Evolutionary conservation across 257 asterid genomes (phyloP).

Genomic region (Solanum paucissectum): DNA sequence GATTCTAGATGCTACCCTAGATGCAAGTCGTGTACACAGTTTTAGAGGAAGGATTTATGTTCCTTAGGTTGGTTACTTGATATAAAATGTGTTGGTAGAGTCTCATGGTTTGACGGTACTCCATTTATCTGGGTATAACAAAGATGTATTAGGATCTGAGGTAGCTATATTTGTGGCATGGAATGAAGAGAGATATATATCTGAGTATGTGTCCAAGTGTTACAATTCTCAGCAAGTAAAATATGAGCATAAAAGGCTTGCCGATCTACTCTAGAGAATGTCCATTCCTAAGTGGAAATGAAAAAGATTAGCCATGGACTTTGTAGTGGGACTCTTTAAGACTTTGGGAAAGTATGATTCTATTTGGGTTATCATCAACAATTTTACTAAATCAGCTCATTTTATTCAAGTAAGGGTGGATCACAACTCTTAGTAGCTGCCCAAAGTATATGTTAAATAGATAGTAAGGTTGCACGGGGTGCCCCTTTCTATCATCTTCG

Average conservation of each 20-base stretch:
- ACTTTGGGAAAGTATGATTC: background rate
- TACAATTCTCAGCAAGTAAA: no score
- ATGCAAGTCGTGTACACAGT: background rate
- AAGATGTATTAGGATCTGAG: background rate
- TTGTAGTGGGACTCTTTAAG: background rate
- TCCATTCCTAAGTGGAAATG: background rate
- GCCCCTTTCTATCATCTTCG: no score
- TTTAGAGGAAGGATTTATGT: background rate
- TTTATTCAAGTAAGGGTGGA: background rate
- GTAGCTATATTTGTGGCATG: background rate
- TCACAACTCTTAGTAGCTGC: background rate
- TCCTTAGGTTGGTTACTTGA: background rate
- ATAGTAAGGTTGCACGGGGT: background rate
- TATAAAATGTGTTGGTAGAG: background rate
- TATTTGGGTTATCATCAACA: background rate
- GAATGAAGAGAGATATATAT: no score
- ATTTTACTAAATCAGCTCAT: background rate
- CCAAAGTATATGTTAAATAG: background rate
- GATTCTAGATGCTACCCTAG: background rate
- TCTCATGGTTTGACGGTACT: background rate
- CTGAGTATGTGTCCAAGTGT: background rate
- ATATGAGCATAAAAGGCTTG: background rate
- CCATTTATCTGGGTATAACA: background rate
- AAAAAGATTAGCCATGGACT: background rate
- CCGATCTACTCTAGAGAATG: background rate